Base-by-base conservation (phyloP, 306 rosid species). In the Clitoria ternatea region DNA sequence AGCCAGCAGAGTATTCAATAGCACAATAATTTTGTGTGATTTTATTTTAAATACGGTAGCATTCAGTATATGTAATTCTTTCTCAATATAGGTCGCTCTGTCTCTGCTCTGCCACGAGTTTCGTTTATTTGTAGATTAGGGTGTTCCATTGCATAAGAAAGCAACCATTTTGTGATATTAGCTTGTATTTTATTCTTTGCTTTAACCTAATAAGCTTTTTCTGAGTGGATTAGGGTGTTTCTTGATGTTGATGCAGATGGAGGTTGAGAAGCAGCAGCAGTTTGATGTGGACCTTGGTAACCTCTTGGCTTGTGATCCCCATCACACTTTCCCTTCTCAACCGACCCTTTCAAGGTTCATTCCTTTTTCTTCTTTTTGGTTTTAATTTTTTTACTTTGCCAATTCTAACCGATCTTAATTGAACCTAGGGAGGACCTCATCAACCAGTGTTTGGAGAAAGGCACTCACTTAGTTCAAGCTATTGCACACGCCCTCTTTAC, bases 381-480 rank as follows among this genome's bases (percentile, higher is more conserved):
- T 56, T 56, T 29, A 3, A 7, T 3, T 10, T 12, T 50, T 37
- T 5, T 6, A 36, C 14, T 2, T 15, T 20, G 4, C 23, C 35
- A n/a, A n/a, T n/a, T n/a, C 24, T 62, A 63, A 18, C 48, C 63
- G n/a, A 33, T 18, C 10, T 17, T 36, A 4, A 26, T 64, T 10
- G 17, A 36, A 45, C 14, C 6, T 12, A 93, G 98, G 88, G 91
- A 77, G 65, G 85, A 87, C 7, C 75, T 94, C 19, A 80, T 89
- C 54, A 79, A 60, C 5, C 85, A 87, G 26, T 85, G 87, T 72
- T 78, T 94, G 36, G 62, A 74, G 24, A 85, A 79, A 81, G 98
- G 91, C 45, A 85, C 97, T 4, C 88, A 87, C 74, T 61, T 91
- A 56, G 96, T 86, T 82, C 98, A 94, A 75, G 83, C 84, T 66